Evolutionary conservation across 495 filamentous ascomycete species (phyloP), one percentile per base, ranked within the genome.

Genomic region (Penicillium samsonianum): DNA sequence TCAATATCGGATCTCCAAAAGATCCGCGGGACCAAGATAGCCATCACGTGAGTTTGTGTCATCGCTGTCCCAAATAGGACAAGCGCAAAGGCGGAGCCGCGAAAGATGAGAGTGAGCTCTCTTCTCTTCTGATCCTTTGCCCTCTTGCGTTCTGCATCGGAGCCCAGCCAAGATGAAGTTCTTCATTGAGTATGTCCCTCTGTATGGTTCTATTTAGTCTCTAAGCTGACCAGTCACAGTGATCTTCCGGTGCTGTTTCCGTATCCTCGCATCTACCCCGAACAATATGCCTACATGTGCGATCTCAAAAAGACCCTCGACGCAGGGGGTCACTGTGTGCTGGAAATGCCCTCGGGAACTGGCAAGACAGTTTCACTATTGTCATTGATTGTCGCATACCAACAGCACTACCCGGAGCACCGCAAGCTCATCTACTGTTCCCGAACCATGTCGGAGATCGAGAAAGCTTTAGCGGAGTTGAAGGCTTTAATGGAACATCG

Each of bases 301-400:
- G 95, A 96, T 78, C 84, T 99, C 73, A 99, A 99, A 73, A 88
- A 84, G 71, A 97, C 93, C 26, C 87, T 99, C 67, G 94, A 98
- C 81, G 90, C 86, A 26, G 88, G 88, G 55, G 95, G 95, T 58
- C 91, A 98, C 77, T 95, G 92, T 74, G 92, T 99, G n/a, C 78
- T 99, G 67, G 94, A 99, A 76, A 99, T 99, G 94, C 94, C 94
- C 78, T 99, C 94, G 53, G 94, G 94, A n/a, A 99, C 94, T 26
- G 94, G 94, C 48, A 99, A 99, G 78, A 99, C 94, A 0, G 89
- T 99, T 20, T 96, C 94, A 2, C 80, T 99, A 0, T 80, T 99
- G 23, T 96, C 94, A 0, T 80, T 99, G 61, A 99, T 99, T 61
- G 86, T 99, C 46, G 92, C 94, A 48, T 98, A 98, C 65, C 95